phyloP scores from a whole-genome alignment of 148 eudicot species.

The Rhododendron griersonianum region DNA sequence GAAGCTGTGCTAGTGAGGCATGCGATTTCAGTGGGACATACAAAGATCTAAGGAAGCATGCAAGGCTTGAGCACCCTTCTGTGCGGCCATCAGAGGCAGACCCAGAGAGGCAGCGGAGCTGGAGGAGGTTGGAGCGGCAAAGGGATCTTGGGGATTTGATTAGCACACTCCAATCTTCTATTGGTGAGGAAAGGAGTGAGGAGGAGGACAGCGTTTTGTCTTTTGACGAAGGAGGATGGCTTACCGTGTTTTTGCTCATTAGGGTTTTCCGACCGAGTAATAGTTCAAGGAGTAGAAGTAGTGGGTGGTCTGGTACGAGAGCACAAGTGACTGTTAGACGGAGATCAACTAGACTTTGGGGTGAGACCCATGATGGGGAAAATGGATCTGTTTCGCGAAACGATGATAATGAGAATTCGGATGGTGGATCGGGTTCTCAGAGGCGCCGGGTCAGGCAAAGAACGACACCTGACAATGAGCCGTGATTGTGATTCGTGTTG shows the following conservation, averaged over 20 bases:
- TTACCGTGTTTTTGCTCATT: slow-evolving; percentile 64
- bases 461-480: slow-evolving; percentile 39
- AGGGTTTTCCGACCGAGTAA: slow-evolving; percentile 56
- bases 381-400: slow-evolving; percentile 37
- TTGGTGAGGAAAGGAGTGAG: slow-evolving; percentile 58
- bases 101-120: slow-evolving; percentile 74
- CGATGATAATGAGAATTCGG: slow-evolving; percentile 47
- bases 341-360: slow-evolving; percentile 71
- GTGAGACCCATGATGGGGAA: slow-evolving; percentile 63
- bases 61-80: slow-evolving; percentile 68
- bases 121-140: slow-evolving; percentile 89
- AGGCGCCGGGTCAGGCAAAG: slow-evolving; percentile 32
- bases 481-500: slow-evolving; percentile 8
- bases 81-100: slow-evolving; percentile 77
- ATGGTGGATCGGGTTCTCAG: slow-evolving; percentile 38
- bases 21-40: slow-evolving; percentile 80
- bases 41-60: slow-evolving; percentile 78
- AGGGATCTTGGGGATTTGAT: slow-evolving; percentile 85
- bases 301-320: slow-evolving; percentile 57
- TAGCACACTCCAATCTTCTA: slow-evolving; percentile 72
- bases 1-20: slow-evolving; percentile 85
- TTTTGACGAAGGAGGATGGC: slow-evolving; percentile 66
- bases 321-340: slow-evolving; percentile 51
- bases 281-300: slow-evolving; percentile 53
- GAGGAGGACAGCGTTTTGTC: slow-evolving; percentile 27